phyloP scores from a whole-genome alignment of 2,329 filamentous ascomycete genomes.

The Penicillium digitatum region DNA sequence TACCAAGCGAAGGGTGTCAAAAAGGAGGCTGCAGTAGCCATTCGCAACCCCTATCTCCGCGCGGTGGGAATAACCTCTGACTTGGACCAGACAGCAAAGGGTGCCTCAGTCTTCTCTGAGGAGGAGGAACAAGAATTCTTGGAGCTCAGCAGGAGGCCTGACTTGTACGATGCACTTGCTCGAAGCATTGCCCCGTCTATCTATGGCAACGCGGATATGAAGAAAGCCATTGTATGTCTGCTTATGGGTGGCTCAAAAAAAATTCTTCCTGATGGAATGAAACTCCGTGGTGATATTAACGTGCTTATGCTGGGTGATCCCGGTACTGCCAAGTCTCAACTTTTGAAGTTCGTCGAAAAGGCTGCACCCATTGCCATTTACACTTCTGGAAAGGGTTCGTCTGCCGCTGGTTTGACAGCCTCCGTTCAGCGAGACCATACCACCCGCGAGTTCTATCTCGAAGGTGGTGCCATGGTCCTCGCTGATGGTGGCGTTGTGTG shows the following conservation, averaged over 20 bases:
- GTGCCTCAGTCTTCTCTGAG: slow-evolving; percentile 77
- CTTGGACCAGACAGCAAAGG: slow-evolving; percentile 82
- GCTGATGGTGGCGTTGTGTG: slow-evolving; percentile 96
- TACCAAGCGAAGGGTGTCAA: slow-evolving; percentile 90
- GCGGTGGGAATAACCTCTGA: slow-evolving; percentile 91
- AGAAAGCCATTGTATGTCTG: slow-evolving; percentile 92
- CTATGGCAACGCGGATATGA: slow-evolving; percentile 93
- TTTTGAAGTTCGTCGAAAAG: slow-evolving; percentile 96
- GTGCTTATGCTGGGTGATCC: slow-evolving; percentile 94
- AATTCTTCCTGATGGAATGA: slow-evolving; percentile 96
- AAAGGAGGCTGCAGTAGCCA: slow-evolving; percentile 81
- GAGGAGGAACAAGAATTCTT: slow-evolving; percentile 96
- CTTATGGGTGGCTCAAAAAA: slow-evolving; percentile 95
- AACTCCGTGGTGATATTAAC: slow-evolving; percentile 94
- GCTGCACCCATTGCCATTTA: slow-evolving; percentile 96
- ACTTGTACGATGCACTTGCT: slow-evolving; percentile 87
- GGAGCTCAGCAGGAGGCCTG: slow-evolving; percentile 82
- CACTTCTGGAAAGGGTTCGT: slow-evolving; percentile 96
- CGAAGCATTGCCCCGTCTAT: slow-evolving; percentile 95
- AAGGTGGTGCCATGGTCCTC: slow-evolving; percentile 97
- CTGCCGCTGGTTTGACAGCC: slow-evolving; percentile 92
- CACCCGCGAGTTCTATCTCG: slow-evolving; percentile 93
- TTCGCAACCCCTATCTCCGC: slow-evolving; percentile 89
- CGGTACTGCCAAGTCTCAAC: slow-evolving; percentile 94
- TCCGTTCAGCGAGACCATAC: slow-evolving; percentile 91